Evolutionary conservation across 2,329 filamentous ascomycete genomes (phyloP).

Genomic region (Calonectria pauciramosa): DNA sequence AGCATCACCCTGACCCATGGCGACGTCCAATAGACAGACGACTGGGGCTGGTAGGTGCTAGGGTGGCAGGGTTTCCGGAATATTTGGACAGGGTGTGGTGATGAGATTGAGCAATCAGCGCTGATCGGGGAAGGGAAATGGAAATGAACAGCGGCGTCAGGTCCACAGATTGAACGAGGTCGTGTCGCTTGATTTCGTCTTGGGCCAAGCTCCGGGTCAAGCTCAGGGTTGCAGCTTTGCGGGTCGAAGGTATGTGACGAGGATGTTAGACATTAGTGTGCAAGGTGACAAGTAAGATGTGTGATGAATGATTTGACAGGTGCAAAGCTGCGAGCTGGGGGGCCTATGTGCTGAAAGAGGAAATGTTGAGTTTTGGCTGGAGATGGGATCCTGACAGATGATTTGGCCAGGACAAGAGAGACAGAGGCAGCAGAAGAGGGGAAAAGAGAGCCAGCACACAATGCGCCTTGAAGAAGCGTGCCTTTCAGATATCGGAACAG

Average conservation of each 20-base stretch:
- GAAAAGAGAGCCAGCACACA: background rate
- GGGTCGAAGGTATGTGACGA: conserved; percentile 23
- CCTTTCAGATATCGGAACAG: background rate
- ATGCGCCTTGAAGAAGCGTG: background rate
- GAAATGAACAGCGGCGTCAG: conserved; percentile 44
- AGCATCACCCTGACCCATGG: conserved; percentile 45
- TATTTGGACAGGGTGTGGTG: conserved; percentile 40
- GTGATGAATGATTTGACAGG: conserved; percentile 8
- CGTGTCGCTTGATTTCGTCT: conserved; percentile 18
- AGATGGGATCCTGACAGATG: conserved; percentile 14
- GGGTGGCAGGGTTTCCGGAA: conserved; percentile 38
- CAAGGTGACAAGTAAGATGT: conserved; percentile 9
- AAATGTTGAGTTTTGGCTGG: background rate
- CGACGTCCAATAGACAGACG: conserved; percentile 34
- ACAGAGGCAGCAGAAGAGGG: background rate
- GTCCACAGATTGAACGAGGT: conserved; percentile 38
- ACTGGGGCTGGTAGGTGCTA: conserved; percentile 32
- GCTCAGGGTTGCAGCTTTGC: conserved; percentile 25
- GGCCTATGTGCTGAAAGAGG: background rate
- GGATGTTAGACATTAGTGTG: conserved; percentile 21
- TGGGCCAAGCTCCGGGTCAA: conserved; percentile 2
- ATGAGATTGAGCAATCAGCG: conserved; percentile 37
- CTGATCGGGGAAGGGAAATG: conserved; percentile 44
- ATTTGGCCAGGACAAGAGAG: background rate
- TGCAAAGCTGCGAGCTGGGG: background rate